A percentile compares a stretch with the other conserved stretches of the same genome.
phyloP scores from a whole-genome alignment of 192 early-diverging fungal species.

The Podila epicladia region DNA sequence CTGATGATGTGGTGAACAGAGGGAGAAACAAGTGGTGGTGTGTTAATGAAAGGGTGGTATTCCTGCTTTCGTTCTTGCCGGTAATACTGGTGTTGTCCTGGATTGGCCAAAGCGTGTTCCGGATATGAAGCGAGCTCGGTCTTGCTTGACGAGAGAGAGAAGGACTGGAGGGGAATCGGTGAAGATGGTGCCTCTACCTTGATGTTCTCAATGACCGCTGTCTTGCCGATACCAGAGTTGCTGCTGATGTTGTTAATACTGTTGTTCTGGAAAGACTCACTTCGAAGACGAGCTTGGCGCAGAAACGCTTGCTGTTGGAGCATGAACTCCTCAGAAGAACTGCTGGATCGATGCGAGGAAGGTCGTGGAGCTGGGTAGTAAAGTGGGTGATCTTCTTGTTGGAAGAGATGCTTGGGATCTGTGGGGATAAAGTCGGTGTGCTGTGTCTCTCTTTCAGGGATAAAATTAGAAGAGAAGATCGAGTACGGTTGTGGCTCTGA shows the following conservation, averaged over 20 bases:
- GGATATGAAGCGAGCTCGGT: neutral
- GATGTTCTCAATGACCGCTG: neutral
- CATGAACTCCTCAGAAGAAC: constrained; percentile 21
- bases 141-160: neutral
- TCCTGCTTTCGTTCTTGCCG: too few species aligned
- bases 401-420: neutral
- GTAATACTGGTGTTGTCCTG: too few species aligned
- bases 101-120: too few species aligned
- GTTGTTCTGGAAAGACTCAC: neutral
- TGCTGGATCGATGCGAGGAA: constrained; percentile 22
- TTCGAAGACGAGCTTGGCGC: constrained; percentile 21
- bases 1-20: neutral
- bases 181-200: neutral
- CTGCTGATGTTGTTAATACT: neutral
- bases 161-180: neutral
- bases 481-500: too few species aligned
- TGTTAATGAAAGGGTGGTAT: too few species aligned
- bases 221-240: neutral
- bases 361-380: neutral
- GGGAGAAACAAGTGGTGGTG: too few species aligned
- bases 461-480: too few species aligned
- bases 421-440: neutral
- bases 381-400: neutral
- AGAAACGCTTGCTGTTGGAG: constrained; percentile 45
- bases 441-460: too few species aligned